Conservation (phyloP, 768 basidiomycete genomes). For the Suillus cothurnatus region DNA sequence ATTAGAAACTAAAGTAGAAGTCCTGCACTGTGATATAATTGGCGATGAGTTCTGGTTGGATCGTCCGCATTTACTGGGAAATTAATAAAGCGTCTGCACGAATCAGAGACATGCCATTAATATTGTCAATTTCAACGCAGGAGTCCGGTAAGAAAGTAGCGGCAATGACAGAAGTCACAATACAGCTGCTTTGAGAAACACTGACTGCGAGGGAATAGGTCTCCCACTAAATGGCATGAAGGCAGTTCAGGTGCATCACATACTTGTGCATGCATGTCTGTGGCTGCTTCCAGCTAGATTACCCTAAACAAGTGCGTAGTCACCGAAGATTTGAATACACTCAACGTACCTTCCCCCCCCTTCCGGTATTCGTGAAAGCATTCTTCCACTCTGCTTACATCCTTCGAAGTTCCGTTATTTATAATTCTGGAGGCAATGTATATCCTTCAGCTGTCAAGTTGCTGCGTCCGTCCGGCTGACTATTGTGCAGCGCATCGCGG, state of each 20-base stretch:
- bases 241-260: neutral
- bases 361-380: too few species aligned
- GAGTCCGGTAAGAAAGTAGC: neutral
- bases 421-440: too few species aligned
- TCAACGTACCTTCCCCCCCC: too few species aligned
- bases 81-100: slow-evolving; percentile 23
- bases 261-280: neutral
- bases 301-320: too few species aligned
- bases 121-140: neutral
- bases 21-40: slow-evolving; percentile 86
- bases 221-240: neutral
- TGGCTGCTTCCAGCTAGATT: neutral
- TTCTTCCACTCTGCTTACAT: too few species aligned
- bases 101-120: neutral
- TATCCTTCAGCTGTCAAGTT: too few species aligned
- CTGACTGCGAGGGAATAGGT: neutral
- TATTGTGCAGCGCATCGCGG: too few species aligned
- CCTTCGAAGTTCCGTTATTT: too few species aligned
- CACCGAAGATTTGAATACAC: too few species aligned
- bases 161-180: neutral
- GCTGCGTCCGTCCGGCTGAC: too few species aligned
- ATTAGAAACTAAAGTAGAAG: slow-evolving; percentile 47
- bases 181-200: neutral
- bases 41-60: slow-evolving; percentile 77
- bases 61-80: slow-evolving; percentile 53